These are phyloP conservation scores for Teratosphaeria viscida DNA, from an alignment of 2,329 filamentous ascomycete genomes.

Conservation along the genomic window DNA sequence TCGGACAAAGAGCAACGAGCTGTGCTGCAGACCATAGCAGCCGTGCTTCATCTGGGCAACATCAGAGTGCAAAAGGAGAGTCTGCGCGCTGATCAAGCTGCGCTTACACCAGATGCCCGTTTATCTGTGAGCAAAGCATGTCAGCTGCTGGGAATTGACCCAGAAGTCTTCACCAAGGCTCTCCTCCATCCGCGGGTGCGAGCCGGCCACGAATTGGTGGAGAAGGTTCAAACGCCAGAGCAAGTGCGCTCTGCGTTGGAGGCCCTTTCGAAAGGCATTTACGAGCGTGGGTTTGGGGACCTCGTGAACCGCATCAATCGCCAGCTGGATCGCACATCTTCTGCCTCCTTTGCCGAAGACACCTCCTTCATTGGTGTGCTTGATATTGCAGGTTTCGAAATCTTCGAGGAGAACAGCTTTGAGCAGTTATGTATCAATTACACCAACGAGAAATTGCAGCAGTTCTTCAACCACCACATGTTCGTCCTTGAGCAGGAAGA, in stretches of 20 bases:
- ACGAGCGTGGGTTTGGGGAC: conserved; percentile 90
- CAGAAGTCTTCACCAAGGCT: conserved; percentile 78
- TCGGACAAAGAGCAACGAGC: conserved; percentile 70
- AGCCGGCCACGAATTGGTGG: conserved; percentile 93
- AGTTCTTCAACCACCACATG: conserved; percentile 99
- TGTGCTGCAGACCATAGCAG: conserved; percentile 79
- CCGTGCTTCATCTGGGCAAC: conserved; percentile 88
- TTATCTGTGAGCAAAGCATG: conserved; percentile 70
- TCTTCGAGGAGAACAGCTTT: conserved; percentile 97
- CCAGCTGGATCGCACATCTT: conserved; percentile 65
- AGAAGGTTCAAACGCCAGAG: conserved; percentile 95
- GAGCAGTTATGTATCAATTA: conserved; percentile 99
- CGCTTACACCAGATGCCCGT: conserved; percentile 64
- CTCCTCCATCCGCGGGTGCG: conserved; percentile 89
- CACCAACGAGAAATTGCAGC: conserved; percentile 97
- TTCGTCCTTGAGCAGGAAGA: conserved; percentile 98
- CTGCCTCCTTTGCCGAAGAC: conserved; percentile 71
- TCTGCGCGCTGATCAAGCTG: conserved; percentile 79
- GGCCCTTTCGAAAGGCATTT: conserved; percentile 91
- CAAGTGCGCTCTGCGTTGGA: conserved; percentile 86
- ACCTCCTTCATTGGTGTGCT: conserved; percentile 94
- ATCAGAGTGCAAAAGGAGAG: conserved; percentile 84
- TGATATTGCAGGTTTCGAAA: conserved; percentile 98
- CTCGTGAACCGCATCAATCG: conserved; percentile 85
- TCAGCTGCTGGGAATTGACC: conserved; percentile 68